Base-by-base conservation (phyloP, 148 eudicot genomes). In the Euryodendron excelsum region DNA sequence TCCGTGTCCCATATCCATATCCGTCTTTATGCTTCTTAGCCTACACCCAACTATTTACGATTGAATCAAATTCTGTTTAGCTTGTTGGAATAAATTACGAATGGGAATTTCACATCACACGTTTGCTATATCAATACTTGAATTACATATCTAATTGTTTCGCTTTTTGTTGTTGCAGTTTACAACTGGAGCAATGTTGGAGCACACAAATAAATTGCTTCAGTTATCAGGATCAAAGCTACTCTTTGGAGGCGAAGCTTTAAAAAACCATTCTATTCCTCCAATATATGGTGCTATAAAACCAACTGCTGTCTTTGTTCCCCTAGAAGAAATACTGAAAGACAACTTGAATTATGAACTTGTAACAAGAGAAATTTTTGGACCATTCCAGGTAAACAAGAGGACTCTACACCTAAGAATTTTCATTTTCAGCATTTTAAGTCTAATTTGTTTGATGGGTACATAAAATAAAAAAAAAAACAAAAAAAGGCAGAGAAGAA, bases 221-320 rank as follows among this genome's bases (percentile, higher is more conserved):
- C 63, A 90, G 78, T 91, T 96, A 80, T 85, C 97, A 15, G 99
- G 97, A 65, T 89, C 99, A 34, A 92, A 88, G 82, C 72, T 96
- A 41, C 86, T 96, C 12, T 96, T 96, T 72, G 98, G 99, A 55
- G 99, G 98, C 44, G 89, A 93, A 85, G 82, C 92, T 76, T 86
- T 96, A 80, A 86, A 92, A 76, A 90, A 90, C 82, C 99, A 96
- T 79, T 75, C 84, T 17, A 90, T 96, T 84, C 99, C 99, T 33
- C 30, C 81, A 36, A 79, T 96, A 44, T 96, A 96, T 78, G 99
- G 99, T 65, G 99, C 98, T 60, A 83, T 96, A 56, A 90, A 92
- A 84, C 98, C 99, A 36, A 96, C 98, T 79, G 98, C 99, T 37
- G 86, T 96, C 15, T 96, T 88, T 82, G 85, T 96, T 80, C 98